These are phyloP conservation scores for Boletus edulis DNA, from an alignment of 768 basidiomycete species.

Conservation along the genomic window DNA sequence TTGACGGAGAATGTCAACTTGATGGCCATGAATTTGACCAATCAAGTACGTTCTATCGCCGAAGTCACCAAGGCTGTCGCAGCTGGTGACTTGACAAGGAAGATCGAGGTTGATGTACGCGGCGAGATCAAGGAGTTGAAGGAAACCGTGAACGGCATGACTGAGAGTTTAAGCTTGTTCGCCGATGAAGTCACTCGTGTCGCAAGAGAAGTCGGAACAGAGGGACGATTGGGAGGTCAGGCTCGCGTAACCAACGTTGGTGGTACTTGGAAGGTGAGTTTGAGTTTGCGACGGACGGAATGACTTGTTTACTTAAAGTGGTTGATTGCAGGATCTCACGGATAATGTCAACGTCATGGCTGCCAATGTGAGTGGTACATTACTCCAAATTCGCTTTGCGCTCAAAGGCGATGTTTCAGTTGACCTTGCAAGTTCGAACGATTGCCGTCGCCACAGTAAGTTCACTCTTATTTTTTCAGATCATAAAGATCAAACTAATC, in stretches of 20 bases:
- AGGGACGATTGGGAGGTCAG: slow-evolving; percentile 92
- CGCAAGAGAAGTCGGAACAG: slow-evolving; percentile 95
- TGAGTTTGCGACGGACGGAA: background rate
- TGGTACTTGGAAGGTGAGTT: slow-evolving; percentile 86
- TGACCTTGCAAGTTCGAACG: slow-evolving; percentile 90
- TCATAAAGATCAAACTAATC: background rate
- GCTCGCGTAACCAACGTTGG: slow-evolving; percentile 92
- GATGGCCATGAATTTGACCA: slow-evolving; percentile 89
- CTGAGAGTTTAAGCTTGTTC: slow-evolving; percentile 79
- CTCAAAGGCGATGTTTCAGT: slow-evolving; percentile 38
- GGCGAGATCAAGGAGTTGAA: slow-evolving; percentile 91
- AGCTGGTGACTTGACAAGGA: slow-evolving; percentile 88
- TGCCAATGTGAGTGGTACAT: slow-evolving; percentile 60
- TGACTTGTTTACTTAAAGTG: background rate
- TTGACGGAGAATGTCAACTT: slow-evolving; percentile 82
- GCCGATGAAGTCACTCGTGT: slow-evolving; percentile 85
- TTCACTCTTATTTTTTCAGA: slow-evolving; percentile 4
- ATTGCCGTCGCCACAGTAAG: slow-evolving; percentile 89
- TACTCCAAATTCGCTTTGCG: background rate
- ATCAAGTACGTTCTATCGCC: slow-evolving; percentile 87
- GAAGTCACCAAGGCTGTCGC: slow-evolving; percentile 96
- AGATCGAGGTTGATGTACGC: slow-evolving; percentile 87
- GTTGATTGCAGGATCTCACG: slow-evolving; percentile 63
- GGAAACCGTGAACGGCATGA: slow-evolving; percentile 96
- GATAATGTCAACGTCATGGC: slow-evolving; percentile 98